These are phyloP conservation scores for Talaromyces islandicus DNA, from an alignment of 2,329 filamentous ascomycete genomes.

Conservation along the genomic window DNA sequence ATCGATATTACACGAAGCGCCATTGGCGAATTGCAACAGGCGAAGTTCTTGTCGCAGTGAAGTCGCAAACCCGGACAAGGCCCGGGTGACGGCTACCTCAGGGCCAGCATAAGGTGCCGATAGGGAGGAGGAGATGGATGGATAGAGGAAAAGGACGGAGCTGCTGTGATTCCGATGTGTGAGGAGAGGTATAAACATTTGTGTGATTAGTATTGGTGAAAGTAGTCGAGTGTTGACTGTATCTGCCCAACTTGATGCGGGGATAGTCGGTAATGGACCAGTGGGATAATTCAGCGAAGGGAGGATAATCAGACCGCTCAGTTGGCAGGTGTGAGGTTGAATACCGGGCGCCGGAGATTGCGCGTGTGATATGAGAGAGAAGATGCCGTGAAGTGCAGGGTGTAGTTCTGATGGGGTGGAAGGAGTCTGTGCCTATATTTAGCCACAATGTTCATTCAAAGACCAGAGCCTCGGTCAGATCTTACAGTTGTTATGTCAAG, in stretches of 20 bases:
- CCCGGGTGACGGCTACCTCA: slow-evolving; percentile 79
- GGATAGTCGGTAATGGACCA: slow-evolving; percentile 78
- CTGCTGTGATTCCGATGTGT: slow-evolving; percentile 52
- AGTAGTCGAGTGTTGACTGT: slow-evolving; percentile 88
- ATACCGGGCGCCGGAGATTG: slow-evolving; percentile 72
- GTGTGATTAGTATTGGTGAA: slow-evolving; percentile 79
- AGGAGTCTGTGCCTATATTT: slow-evolving; percentile 33
- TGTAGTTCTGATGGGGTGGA: slow-evolving; percentile 52
- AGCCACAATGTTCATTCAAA: not conserved
- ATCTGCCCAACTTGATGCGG: slow-evolving; percentile 78
- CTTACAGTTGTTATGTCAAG: slow-evolving; percentile 63
- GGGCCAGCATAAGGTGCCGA: slow-evolving; percentile 53
- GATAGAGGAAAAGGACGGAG: slow-evolving; percentile 39
- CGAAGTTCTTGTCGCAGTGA: slow-evolving; percentile 74
- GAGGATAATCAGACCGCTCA: slow-evolving; percentile 77
- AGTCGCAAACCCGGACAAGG: slow-evolving; percentile 77
- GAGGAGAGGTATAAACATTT: slow-evolving; percentile 79
- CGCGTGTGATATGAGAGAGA: slow-evolving; percentile 64
- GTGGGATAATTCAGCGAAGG: slow-evolving; percentile 73
- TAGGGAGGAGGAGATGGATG: slow-evolving; percentile 41
- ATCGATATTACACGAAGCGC: slow-evolving; percentile 47
- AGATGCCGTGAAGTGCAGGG: slow-evolving; percentile 65
- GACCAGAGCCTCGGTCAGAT: not conserved
- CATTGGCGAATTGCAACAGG: slow-evolving; percentile 48
- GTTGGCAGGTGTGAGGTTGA: slow-evolving; percentile 65